Evolutionary conservation across 306 rosid genomes (phyloP).

Genomic region (Lathyrus sativus): DNA sequence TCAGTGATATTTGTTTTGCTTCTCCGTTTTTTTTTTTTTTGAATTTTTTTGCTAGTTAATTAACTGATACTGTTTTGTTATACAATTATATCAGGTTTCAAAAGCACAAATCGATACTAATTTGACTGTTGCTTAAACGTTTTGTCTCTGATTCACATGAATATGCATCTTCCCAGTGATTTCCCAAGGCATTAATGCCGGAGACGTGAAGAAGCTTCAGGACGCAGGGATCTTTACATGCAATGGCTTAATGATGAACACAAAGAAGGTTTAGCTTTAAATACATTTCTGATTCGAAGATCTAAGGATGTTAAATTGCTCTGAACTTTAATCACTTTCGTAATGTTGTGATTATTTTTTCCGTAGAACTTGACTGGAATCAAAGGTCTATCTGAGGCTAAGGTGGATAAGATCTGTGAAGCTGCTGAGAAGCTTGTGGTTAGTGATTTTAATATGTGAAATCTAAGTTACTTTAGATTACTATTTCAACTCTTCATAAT

Average conservation of each 20-base stretch:
- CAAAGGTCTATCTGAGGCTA: conserved; percentile 95
- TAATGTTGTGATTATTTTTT: conserved; percentile 21
- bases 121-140: background rate
- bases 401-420: conserved; percentile 94
- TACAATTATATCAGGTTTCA: conserved; percentile 1
- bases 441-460: conserved; percentile 30
- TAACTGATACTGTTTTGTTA: background rate
- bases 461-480: conserved; percentile 4
- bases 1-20: background rate
- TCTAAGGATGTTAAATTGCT: background rate
- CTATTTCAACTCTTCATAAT: conserved; percentile 17
- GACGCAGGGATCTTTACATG: conserved; percentile 96
- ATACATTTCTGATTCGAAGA: conserved; percentile 13
- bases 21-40: background rate
- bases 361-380: conserved; percentile 83
- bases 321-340: background rate
- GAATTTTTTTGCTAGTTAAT: background rate
- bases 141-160: conserved; percentile 3
- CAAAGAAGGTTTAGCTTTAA: conserved; percentile 71
- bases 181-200: conserved; percentile 95
- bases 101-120: background rate
- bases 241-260: conserved; percentile 98
- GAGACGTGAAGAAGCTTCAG: conserved; percentile 97
- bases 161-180: conserved; percentile 59
- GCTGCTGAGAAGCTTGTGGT: conserved; percentile 99